Conservation (phyloP, 805 yeast genomes). For the Blastobotrys peoriensis region DNA sequence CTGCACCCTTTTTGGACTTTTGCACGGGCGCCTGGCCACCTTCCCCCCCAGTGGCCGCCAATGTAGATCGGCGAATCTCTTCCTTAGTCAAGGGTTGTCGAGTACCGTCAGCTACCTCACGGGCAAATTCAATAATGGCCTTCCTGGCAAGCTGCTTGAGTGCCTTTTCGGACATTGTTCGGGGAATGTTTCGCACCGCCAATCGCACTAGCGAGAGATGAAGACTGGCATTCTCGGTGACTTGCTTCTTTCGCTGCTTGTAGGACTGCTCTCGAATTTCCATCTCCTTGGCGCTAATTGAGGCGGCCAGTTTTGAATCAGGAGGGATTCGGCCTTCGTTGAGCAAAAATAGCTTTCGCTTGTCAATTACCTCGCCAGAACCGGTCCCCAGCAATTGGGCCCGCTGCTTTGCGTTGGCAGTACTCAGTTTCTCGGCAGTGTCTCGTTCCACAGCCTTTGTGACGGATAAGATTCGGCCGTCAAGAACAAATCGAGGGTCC, state of each 20-base stretch:
- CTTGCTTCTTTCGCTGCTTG: constrained; percentile 78
- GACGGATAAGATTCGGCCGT: constrained; percentile 83
- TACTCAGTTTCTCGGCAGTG: constrained; percentile 69
- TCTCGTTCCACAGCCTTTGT: constrained; percentile 82
- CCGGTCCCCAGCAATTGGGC: constrained; percentile 67
- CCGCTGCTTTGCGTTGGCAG: constrained; percentile 66
- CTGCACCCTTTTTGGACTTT: constrained; percentile 80
- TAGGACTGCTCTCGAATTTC: constrained; percentile 85
- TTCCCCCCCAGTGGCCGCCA: constrained; percentile 23
- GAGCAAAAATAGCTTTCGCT: constrained; percentile 73
- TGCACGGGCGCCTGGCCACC: constrained; percentile 40
- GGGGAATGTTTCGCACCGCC: constrained; percentile 89
- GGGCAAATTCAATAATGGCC: constrained; percentile 91
- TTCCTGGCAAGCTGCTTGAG: constrained; percentile 89
- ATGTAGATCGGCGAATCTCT: constrained; percentile 69
- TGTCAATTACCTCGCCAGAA: constrained; percentile 65
- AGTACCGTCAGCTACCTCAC: constrained; percentile 64
- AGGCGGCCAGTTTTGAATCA: constrained; percentile 69
- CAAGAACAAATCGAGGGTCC: constrained; percentile 75
- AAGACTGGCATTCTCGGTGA: constrained; percentile 82
- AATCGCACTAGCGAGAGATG: constrained; percentile 92
- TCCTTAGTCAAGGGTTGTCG: constrained; percentile 88
- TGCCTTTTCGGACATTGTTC: constrained; percentile 83
- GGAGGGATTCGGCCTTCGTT: constrained; percentile 91
- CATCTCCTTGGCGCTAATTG: constrained; percentile 64